Evolutionary conservation across 2,329 filamentous ascomycete genomes (phyloP), one percentile per base, ranked within the genome.

Genomic region (Dactylonectria estremocensis): DNA sequence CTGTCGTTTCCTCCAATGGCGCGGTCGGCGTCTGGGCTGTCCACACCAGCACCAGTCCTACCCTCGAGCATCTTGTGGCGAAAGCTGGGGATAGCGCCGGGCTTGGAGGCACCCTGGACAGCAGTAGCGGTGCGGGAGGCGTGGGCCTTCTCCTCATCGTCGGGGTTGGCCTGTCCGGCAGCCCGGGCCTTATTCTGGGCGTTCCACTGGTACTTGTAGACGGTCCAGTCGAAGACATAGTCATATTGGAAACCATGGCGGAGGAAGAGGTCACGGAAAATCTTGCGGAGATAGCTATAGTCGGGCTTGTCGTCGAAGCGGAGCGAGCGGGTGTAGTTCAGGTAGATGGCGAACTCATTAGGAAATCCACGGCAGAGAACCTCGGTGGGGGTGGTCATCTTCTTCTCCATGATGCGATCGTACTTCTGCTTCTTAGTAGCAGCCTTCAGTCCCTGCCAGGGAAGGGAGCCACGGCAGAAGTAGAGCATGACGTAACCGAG

Each of bases 361-460:
- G 96, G 96, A 88, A 99, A 98, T 75, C 96, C 96, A 82, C 95
- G 95, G 91, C 96, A 99, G 55, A 99, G 93, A 56, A 98, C 95
- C 85, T 99, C 95, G 76, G 95, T 98, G 10, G 96, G 95, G 3
- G 96, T 99, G 14, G 96, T 99, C 96, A 98, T 98, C 94, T 99
- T 99, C 92, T 99, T 99, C 89, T 99, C 96, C 95, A 98, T 98
- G 86, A 99, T 99, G 74, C 95, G 91, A 85, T 99, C 96, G 81
- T 99, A 98, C 88, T 99, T 99, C 87, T 98, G 95, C 92, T 98
- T 98, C 91, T 98, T 98, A 74, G 95, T 98, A 76, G 95, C 95
- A 86, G 95, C 95, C 90, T 98, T 98, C 62, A 98, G 89, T 64
- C 96, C 96, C 87, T 99, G 96, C 96, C 96, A 99, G 69, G 96